A percentile compares a stretch with the other conserved stretches of the same genome.
phyloP scores from a whole-genome alignment of 768 basidiomycete species.

The Daedaleopsis nitida region DNA sequence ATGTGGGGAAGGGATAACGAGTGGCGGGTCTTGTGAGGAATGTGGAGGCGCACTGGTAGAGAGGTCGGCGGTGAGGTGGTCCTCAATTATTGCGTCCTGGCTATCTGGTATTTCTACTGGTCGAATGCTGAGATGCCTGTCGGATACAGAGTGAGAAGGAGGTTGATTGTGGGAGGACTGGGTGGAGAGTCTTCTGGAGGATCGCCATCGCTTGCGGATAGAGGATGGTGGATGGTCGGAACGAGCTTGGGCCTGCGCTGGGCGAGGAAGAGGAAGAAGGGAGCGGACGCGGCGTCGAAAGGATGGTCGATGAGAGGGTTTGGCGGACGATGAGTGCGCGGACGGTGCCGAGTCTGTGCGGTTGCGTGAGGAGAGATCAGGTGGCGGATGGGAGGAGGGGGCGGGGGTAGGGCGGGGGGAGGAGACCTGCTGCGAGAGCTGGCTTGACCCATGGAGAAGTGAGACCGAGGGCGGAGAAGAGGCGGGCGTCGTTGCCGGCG shows the following conservation, averaged over 20 bases:
- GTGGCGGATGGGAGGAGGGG: not conserved
- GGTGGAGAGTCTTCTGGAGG: slow-evolving; percentile 37
- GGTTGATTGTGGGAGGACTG: slow-evolving; percentile 18
- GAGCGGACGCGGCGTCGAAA: slow-evolving; percentile 26
- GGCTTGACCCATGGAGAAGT: slow-evolving; percentile 27
- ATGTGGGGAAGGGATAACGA: not conserved
- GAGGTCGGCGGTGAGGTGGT: not conserved
- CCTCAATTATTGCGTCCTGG: not conserved
- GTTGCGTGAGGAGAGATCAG: slow-evolving; percentile 6
- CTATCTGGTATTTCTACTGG: not conserved
- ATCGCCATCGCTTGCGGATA: slow-evolving; percentile 32
- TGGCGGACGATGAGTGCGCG: slow-evolving; percentile 1
- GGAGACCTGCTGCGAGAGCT: slow-evolving; percentile 21
- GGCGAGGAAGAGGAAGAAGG: slow-evolving; percentile 22
- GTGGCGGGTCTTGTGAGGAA: not conserved
- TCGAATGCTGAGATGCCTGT: slow-evolving; percentile 8
- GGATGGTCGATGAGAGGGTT: slow-evolving; percentile 23
- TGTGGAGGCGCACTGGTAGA: slow-evolving; percentile 1
- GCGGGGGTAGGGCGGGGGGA: slow-evolving; percentile 10
- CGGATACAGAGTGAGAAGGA: slow-evolving; percentile 11
- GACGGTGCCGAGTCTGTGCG: not conserved
- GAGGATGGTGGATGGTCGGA: slow-evolving; percentile 10
- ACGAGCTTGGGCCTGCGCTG: not conserved
- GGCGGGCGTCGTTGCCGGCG: too few relatives aligned
- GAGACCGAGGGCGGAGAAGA: too few relatives aligned